Conservation (phyloP, 768 basidiomycete species). For the Ephemerocybe angulata region DNA sequence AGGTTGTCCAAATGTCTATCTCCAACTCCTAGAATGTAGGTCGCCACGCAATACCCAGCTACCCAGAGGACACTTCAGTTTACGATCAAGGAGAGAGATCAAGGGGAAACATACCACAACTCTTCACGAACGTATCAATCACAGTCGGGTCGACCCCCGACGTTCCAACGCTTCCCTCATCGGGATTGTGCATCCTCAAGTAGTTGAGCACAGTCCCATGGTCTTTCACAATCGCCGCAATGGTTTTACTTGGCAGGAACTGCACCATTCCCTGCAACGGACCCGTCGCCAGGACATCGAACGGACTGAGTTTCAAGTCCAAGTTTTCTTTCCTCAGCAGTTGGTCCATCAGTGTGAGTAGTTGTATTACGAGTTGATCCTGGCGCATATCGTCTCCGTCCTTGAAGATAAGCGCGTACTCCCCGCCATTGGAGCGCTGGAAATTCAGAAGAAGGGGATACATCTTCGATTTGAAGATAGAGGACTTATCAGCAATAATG, state of each 20-base stretch:
- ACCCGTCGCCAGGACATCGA: slow-evolving; percentile 91
- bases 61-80: neutral
- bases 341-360: slow-evolving; percentile 98
- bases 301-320: slow-evolving; percentile 87
- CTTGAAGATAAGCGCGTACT: slow-evolving; percentile 96
- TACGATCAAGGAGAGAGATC: neutral
- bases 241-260: slow-evolving; percentile 93
- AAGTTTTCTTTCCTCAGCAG: slow-evolving; percentile 91
- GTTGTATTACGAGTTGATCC: slow-evolving; percentile 95
- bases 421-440: slow-evolving; percentile 75
- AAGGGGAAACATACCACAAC: slow-evolving; percentile 73
- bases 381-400: slow-evolving; percentile 99
- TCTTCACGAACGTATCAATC: slow-evolving; percentile 93
- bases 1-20: slow-evolving; percentile 97
- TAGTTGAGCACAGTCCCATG: slow-evolving; percentile 86
- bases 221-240: slow-evolving; percentile 92
- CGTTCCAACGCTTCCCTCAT: slow-evolving; percentile 92
- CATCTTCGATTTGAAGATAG: slow-evolving; percentile 96
- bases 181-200: slow-evolving; percentile 79
- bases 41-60: slow-evolving; percentile 98
- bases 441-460: slow-evolving; percentile 90
- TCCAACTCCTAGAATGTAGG: slow-evolving; percentile 93
- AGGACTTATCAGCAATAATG: slow-evolving; percentile 87
- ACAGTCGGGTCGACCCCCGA: slow-evolving; percentile 93
- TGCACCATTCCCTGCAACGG: slow-evolving; percentile 93